A percentile compares a stretch with the other conserved stretches of the same genome.
Conservation (phyloP, 2,329 filamentous ascomycete genomes). For the Neofusicoccum sp. region DNA sequence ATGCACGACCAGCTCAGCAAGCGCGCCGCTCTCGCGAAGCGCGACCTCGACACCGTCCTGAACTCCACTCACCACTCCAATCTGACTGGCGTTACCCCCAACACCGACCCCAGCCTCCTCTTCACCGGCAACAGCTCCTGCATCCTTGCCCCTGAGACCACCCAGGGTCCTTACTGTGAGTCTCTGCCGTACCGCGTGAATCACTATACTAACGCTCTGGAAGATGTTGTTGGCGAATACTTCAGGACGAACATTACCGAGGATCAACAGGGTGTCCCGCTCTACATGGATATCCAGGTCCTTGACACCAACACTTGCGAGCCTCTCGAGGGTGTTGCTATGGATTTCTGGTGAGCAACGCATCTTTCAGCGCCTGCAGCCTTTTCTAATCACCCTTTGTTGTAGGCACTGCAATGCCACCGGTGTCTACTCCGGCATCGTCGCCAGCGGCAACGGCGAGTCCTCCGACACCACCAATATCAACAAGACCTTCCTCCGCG, state of each 20-base stretch:
- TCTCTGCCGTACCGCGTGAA: background rate
- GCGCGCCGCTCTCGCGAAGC: conserved; percentile 33
- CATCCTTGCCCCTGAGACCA: conserved; percentile 38
- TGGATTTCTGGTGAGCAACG: conserved; percentile 54
- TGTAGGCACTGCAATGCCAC: conserved; percentile 41
- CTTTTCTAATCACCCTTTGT: background rate
- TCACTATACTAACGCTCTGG: background rate
- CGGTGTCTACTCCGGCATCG: conserved; percentile 48
- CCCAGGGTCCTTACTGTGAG: conserved; percentile 38
- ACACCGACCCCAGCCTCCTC: conserved; percentile 32
- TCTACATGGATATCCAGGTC: conserved; percentile 57
- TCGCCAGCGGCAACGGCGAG: conserved; percentile 47
- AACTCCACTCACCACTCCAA: conserved; percentile 35
- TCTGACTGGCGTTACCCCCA: conserved; percentile 32
- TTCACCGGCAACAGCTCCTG: conserved; percentile 38
- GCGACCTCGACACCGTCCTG: conserved; percentile 24
- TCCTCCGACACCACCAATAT: conserved; percentile 35
- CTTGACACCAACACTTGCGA: conserved; percentile 59
- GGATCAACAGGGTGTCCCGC: conserved; percentile 50
- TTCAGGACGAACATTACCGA: conserved; percentile 54
- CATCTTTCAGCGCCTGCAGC: no score
- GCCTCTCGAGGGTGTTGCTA: conserved; percentile 50
- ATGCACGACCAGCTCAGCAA: conserved; percentile 43
- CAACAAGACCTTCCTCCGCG: conserved; percentile 48
- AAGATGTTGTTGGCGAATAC: conserved; percentile 52